Base-by-base conservation (phyloP, 2,329 filamentous ascomycete species). In the Aspergillus sclerotialis region DNA sequence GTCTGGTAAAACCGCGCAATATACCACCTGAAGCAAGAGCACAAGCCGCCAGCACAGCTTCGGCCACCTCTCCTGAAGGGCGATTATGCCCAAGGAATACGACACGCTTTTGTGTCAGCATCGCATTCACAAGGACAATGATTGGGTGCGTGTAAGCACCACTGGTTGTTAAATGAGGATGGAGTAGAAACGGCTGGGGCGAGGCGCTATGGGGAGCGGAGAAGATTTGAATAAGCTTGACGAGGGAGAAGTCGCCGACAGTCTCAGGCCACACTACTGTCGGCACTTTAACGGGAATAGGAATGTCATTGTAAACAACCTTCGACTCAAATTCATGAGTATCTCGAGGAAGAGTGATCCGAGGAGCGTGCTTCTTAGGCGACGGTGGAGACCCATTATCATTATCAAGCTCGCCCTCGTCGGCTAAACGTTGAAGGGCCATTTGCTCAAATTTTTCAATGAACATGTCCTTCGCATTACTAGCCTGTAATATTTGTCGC, bases 281-380 rank as follows among this genome's bases (percentile, higher is more conserved):
- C 0, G 92, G 92, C 6, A 98, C 82, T 64, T 96, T 96, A 66
- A 98, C 87, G 1, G 92, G 92, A 17, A 98, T 90, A 0, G 90
- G 90, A 36, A 96, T 92, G 43, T 88, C 87, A 65, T 95, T 94
- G 68, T 98, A 98, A 55, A 90, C 78, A 51, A 98, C 87, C 53
- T 82, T 87, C 47, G 86, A 93, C 67, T 96, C 92, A 54, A 94
- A 96, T 61, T 98, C 92, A 61, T 98, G 92, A 1, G 92, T 98
- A 57, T 98, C 92, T 52, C 92, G 76, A 7, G 92, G 90, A 10
- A 94, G 76, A 1, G 76, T 75, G 55, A 92, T 93, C 18, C 74
- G 71, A 11, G 77, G 64, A 42, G 80, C 72, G 7, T 73, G 76
- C 26, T 80, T 79, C 35, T 73, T 75, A 40, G 78, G 53, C 60